Evolutionary conservation across 2,329 filamentous ascomycete genomes (phyloP).

Genomic region (Stachybotrys elegans): DNA sequence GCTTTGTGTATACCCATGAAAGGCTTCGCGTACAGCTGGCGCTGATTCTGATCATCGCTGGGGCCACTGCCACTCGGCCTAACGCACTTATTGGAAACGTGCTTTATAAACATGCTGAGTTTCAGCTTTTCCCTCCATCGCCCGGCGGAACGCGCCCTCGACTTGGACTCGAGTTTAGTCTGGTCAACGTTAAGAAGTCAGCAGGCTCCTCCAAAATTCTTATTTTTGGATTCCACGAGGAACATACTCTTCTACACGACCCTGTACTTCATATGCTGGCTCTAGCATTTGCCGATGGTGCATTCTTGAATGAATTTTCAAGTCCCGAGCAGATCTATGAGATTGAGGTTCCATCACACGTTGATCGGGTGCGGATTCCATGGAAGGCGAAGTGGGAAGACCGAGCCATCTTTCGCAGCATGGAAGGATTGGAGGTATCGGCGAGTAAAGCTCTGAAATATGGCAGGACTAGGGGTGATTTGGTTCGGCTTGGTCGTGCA

Average conservation of each 20-base stretch:
- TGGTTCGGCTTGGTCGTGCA: not conserved
- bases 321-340: conserved; percentile 1
- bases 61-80: conserved; percentile 16
- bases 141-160: conserved; percentile 6
- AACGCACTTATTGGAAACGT: conserved; percentile 17
- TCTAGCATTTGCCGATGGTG: not conserved
- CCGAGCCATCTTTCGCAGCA: not conserved
- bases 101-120: conserved; percentile 18
- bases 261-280: not conserved
- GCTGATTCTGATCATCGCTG: conserved; percentile 13
- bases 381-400: not conserved
- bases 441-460: not conserved
- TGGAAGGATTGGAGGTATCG: not conserved
- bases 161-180: conserved; percentile 15
- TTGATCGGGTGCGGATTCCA: not conserved
- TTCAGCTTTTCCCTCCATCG: conserved; percentile 15
- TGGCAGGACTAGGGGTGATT: not conserved
- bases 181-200: conserved; percentile 19
- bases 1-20: conserved; percentile 17
- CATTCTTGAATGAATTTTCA: not conserved
- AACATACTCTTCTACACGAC: not conserved
- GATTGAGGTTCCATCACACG: not conserved
- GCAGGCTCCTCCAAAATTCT: conserved; percentile 14
- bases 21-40: conserved; percentile 16
- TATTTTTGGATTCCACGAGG: not conserved